Evolutionary conservation across 2,329 filamentous ascomycete species (phyloP).

Genomic region (Emergomyces orientalis): DNA sequence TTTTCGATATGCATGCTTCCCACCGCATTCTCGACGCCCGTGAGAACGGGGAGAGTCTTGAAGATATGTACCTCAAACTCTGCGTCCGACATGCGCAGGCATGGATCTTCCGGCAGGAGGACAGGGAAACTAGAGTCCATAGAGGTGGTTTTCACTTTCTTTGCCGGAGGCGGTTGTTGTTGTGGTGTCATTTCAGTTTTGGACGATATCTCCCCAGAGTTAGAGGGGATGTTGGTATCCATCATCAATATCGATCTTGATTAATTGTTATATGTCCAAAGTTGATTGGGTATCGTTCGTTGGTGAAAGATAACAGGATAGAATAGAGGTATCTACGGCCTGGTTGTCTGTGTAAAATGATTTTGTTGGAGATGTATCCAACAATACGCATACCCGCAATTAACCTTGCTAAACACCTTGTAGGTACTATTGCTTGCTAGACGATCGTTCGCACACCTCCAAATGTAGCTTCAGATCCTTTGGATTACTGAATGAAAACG

Average conservation of each 20-base stretch:
- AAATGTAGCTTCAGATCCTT: too few relatives aligned
- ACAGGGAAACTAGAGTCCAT: conserved; percentile 15
- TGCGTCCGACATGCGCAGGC: conserved; percentile 4
- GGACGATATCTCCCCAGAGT: background rate
- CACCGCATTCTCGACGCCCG: conserved; percentile 8
- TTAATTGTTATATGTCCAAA: background rate
- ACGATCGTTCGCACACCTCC: too few relatives aligned
- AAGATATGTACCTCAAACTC: conserved; percentile 11
- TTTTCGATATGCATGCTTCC: conserved; percentile 44
- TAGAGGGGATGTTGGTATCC: background rate
- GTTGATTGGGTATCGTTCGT: background rate
- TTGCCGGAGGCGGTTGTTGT: background rate
- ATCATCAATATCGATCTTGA: background rate
- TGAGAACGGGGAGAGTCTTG: conserved; percentile 1
- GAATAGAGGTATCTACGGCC: background rate
- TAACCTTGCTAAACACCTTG: too few relatives aligned
- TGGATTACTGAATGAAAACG: background rate
- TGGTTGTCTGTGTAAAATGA: background rate
- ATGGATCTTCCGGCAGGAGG: conserved; percentile 13
- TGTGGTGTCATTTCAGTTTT: background rate
- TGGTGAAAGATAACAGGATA: background rate
- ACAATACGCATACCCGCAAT: background rate
- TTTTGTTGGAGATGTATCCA: background rate
- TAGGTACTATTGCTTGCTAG: too few relatives aligned
- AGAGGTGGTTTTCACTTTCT: conserved; percentile 1